Base-by-base conservation (phyloP, 345 rosid species). In the Turritis glabra region DNA sequence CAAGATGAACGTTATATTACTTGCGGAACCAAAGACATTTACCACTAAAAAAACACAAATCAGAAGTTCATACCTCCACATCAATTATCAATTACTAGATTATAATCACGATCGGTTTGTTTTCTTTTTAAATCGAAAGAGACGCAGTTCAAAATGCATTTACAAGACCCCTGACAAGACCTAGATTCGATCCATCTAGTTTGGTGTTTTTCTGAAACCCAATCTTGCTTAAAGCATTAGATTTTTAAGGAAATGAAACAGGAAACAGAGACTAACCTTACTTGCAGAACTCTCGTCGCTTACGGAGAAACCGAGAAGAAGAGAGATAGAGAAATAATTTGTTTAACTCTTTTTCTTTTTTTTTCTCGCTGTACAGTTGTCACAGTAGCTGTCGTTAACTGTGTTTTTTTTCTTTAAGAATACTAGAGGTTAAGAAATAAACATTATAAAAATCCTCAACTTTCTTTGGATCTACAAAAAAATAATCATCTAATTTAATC, bases 221-320 rank as follows among this genome's bases (percentile, higher is more conserved):
- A 26, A 26, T 26, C 27, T 26, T 26, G 27, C 4, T 30, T 9
- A 35, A 7, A 2, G 29, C 22, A 62, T 38, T 5, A 15, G 44
- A 63, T 73, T 52, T 15, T 2, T n/a, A 19, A 63, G n/a, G 21
- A 44, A 19, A 52, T 14, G 17, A 53, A 21, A 51, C 12, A 50
- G 37, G 8, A 67, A 46, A 71, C 69, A 72, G 76, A 72, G 61
- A 27, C 43, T 26, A 57, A 75, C 78, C 78, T 60, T 58, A 33
- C n/a, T 58, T 75, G 57, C 43, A 74, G 22, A 57, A 57, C 40
- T 57, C 38, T 65, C 52, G 58, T 43, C 14, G 73, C 44, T 66
- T 30, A 66, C 78, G 78, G 78, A 75, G 78, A 75, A 58, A 48
- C 72, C 78, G 43, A 75, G 78, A 69, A 58, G 35, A 14, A 30